Percentiles rank a stretch among this genome's conserved stretches.
Evolutionary conservation across 1,284 basidiomycete species (phyloP).

Genomic region (Apiotrichum veenhuisii): DNA sequence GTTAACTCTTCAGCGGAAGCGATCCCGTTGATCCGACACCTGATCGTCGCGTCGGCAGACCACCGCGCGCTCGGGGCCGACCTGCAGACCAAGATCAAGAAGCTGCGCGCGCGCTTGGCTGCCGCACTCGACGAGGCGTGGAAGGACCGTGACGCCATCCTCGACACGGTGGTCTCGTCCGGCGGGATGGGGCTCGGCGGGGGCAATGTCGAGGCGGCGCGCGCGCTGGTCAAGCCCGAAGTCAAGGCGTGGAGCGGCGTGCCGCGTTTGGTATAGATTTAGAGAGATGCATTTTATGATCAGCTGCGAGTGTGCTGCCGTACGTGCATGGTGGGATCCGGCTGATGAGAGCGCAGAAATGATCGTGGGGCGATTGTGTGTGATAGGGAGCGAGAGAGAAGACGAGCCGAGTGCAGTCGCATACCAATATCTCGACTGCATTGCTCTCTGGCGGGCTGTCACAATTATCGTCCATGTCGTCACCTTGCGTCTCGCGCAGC

Average conservation of each 20-base stretch:
- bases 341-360: too few species aligned
- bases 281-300: neutral
- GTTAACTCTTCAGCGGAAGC: constrained; percentile 34
- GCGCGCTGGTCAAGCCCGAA: constrained; percentile 26
- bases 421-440: too few species aligned
- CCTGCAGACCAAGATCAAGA: constrained; percentile 33
- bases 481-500: too few species aligned
- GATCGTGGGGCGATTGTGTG: too few species aligned
- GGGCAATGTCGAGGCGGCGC: constrained; percentile 22
- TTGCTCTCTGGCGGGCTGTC: too few species aligned
- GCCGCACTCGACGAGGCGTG: constrained; percentile 40
- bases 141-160: constrained; percentile 32
- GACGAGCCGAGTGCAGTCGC: too few species aligned
- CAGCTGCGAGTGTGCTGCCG: too few species aligned
- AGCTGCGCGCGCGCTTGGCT: constrained; percentile 30
- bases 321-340: too few species aligned
- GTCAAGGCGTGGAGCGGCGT: constrained; percentile 40
- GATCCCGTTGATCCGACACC: constrained; percentile 34
- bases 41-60: constrained; percentile 33
- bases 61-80: constrained; percentile 33
- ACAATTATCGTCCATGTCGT: too few species aligned
- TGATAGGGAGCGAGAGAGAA: too few species aligned
- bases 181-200: constrained; percentile 39
- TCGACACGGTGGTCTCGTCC: constrained; percentile 29
- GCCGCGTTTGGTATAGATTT: constrained; percentile 22